Evolutionary conservation across 192 early-diverging fungal genomes (phyloP).

Genomic region (Coemansia sp.): DNA sequence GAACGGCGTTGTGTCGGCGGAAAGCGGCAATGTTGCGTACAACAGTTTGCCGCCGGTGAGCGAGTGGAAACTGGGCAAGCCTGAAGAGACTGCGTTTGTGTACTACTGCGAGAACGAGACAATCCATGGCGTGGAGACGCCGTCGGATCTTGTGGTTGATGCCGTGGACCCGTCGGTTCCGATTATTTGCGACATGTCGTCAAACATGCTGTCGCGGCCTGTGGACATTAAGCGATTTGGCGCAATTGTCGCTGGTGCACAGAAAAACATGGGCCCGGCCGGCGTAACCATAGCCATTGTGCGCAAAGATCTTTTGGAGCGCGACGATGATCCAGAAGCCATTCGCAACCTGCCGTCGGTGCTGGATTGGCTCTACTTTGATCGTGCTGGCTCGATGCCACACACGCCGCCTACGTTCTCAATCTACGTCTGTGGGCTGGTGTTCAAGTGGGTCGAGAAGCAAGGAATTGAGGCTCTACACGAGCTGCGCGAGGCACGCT

Average conservation of each 20-base stretch:
- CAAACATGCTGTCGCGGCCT: constrained; percentile 76
- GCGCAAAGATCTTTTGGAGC: constrained; percentile 81
- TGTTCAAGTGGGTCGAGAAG: constrained; percentile 79
- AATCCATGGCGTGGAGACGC: constrained; percentile 89
- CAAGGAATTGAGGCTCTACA: constrained; percentile 66
- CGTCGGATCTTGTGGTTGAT: constrained; percentile 44
- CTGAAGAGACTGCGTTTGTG: constrained; percentile 76
- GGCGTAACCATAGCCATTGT: constrained; percentile 93
- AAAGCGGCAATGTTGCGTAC: constrained; percentile 50
- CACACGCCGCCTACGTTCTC: constrained; percentile 96
- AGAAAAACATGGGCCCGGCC: constrained; percentile 94
- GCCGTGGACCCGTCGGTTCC: constrained; percentile 62
- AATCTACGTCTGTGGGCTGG: constrained; percentile 86
- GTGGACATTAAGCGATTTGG: constrained; percentile 82
- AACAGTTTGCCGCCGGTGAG: constrained; percentile 56
- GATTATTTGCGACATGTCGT: constrained; percentile 88
- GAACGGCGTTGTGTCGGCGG: constrained; percentile 62
- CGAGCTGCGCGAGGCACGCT: constrained; percentile 69
- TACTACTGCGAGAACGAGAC: constrained; percentile 99
- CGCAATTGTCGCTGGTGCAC: constrained; percentile 91
- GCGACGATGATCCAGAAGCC: constrained; percentile 43
- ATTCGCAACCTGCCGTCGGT: constrained; percentile 66
- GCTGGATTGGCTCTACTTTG: constrained; percentile 84
- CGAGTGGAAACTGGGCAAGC: constrained; percentile 68
- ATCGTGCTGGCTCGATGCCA: constrained; percentile 82